phyloP scores from a whole-genome alignment of 768 basidiomycete species.

The Mycena alexandri region DNA sequence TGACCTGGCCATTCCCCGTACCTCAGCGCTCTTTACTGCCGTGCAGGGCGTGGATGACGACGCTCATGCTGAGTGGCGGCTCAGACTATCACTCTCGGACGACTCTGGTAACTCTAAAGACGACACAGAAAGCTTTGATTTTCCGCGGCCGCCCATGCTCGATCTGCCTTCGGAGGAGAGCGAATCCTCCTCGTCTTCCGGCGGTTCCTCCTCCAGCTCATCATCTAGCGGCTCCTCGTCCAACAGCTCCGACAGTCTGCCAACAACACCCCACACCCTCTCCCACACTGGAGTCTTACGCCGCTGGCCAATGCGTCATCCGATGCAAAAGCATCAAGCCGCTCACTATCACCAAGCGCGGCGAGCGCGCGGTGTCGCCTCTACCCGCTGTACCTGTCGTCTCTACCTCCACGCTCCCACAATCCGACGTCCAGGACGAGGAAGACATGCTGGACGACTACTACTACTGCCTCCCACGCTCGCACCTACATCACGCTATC shows the following conservation, averaged over 20 bases:
- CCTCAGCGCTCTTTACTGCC: constrained; percentile 4
- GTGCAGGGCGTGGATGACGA: constrained; percentile 2
- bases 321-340: constrained; percentile 34
- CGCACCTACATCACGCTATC: constrained; percentile 24
- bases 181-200: background rate
- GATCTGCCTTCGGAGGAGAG: constrained; percentile 1
- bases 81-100: background rate
- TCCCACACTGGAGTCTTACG: constrained; percentile 3
- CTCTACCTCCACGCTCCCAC: background rate
- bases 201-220: no score
- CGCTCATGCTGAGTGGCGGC: background rate
- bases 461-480: constrained; percentile 27
- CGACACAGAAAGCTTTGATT: background rate
- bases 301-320: constrained; percentile 12
- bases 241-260: background rate
- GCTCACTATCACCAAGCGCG: constrained; percentile 15
- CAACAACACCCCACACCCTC: constrained; percentile 10
- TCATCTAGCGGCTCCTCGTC: no score
- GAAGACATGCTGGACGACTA: constrained; percentile 19
- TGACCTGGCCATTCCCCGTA: constrained; percentile 27
- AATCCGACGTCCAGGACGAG: constrained; percentile 2
- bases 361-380: constrained; percentile 21
- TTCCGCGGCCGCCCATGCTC: background rate
- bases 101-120: background rate
- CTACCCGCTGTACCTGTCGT: background rate